phyloP scores from a whole-genome alignment of 768 basidiomycete genomes.

The Scleroderma bovista region DNA sequence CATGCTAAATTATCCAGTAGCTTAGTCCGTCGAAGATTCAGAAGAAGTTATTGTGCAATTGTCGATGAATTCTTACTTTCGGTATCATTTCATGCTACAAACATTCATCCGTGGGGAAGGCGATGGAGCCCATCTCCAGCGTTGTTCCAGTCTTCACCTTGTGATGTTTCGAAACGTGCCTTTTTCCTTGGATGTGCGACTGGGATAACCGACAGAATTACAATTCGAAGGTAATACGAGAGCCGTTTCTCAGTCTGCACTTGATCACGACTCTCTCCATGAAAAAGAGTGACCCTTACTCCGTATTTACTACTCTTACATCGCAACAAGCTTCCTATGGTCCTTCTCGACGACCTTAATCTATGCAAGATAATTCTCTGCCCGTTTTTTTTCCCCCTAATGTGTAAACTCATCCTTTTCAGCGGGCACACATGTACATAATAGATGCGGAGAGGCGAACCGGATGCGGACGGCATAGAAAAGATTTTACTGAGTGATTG shows the following conservation, averaged over 20 bases:
- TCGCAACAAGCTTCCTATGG: slow-evolving; percentile 97
- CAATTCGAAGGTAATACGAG: slow-evolving; percentile 85
- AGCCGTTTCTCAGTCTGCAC: slow-evolving; percentile 92
- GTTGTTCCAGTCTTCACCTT: too few relatives aligned
- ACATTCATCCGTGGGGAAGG: too few relatives aligned
- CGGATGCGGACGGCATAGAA: slow-evolving; percentile 85
- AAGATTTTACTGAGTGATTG: slow-evolving; percentile 96
- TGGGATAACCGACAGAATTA: slow-evolving; percentile 4
- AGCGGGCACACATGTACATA: slow-evolving; percentile 94
- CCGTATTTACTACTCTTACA: slow-evolving; percentile 93
- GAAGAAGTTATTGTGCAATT: too few relatives aligned
- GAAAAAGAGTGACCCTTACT: slow-evolving; percentile 88
- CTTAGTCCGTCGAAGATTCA: too few relatives aligned
- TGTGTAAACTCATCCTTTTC: slow-evolving; percentile 4
- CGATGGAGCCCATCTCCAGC: too few relatives aligned
- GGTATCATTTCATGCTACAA: too few relatives aligned
- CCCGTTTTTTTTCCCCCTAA: slow-evolving; percentile 7
- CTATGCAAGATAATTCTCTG: slow-evolving; percentile 54
- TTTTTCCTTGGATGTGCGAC: not conserved
- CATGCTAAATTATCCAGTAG: too few relatives aligned
- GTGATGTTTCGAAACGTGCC: too few relatives aligned
- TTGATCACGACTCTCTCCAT: slow-evolving; percentile 84
- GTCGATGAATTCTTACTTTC: too few relatives aligned
- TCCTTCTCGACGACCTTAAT: slow-evolving; percentile 83
- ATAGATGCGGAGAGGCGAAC: too few relatives aligned